Evolutionary conservation across 169 alveolate species (phyloP).

Genomic region (Perkinsus chesapeaki): DNA sequence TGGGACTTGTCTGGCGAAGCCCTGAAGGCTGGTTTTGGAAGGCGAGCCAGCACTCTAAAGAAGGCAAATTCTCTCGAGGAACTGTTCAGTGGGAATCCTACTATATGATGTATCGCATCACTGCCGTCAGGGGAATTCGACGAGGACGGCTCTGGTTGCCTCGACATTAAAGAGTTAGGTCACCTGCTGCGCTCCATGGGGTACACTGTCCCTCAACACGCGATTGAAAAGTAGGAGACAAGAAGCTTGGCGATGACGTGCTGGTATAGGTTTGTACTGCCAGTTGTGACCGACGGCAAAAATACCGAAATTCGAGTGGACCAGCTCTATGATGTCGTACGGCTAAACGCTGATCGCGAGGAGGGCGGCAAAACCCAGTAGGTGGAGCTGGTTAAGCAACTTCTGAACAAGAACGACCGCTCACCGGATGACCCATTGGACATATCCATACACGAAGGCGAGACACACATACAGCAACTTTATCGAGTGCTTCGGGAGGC

Average conservation of each 20-base stretch:
- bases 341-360: not conserved
- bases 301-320: too few relatives aligned
- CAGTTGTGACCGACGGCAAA: not conserved
- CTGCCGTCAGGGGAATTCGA: not conserved
- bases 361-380: too few relatives aligned
- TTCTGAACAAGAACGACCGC: not conserved
- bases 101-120: too few relatives aligned
- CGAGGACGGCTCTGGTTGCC: not conserved
- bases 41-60: too few relatives aligned
- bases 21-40: too few relatives aligned
- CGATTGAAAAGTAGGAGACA: not conserved
- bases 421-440: not conserved
- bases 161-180: not conserved
- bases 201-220: not conserved
- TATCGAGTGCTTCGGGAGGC: not conserved
- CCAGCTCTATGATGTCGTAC: not conserved
- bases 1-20: too few relatives aligned
- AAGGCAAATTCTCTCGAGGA: too few relatives aligned
- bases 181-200: not conserved
- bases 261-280: not conserved
- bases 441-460: not conserved
- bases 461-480: not conserved
- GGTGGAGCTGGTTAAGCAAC: not conserved
- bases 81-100: too few relatives aligned
- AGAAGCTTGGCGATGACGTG: not conserved